Percentiles rank a stretch among this genome's conserved stretches.
Conservation (phyloP, 805 yeast genomes). For the Ogataea corticis region DNA sequence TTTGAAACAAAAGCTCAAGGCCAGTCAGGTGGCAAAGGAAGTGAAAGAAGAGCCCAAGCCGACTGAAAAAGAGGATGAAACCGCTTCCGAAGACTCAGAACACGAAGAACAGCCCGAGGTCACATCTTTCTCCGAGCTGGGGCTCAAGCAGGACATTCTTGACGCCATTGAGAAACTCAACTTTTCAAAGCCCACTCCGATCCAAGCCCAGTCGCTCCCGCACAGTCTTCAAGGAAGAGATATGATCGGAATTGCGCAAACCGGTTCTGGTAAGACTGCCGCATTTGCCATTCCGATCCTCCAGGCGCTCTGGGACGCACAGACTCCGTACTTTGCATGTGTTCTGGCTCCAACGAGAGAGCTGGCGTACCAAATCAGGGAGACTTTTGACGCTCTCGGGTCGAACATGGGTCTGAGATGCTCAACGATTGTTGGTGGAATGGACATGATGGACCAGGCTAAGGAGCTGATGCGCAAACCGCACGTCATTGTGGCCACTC, state of each 20-base stretch:
- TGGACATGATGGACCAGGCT: conserved; percentile 98
- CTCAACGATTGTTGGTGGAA: conserved; percentile 92
- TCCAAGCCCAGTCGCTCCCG: conserved; percentile 89
- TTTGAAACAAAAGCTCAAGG: conserved; percentile 29
- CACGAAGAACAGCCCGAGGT: conserved; percentile 14
- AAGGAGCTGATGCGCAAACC: conserved; percentile 92
- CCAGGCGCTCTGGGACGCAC: conserved; percentile 87
- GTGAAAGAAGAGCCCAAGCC: conserved; percentile 8
- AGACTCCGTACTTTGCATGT: conserved; percentile 83
- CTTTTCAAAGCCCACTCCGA: conserved; percentile 85
- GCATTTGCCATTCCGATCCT: conserved; percentile 96
- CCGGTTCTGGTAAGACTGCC: conserved; percentile 98
- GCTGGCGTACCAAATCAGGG: conserved; percentile 84
- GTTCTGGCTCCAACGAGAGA: conserved; percentile 88
- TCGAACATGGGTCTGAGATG: conserved; percentile 88
- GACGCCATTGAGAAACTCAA: conserved; percentile 78
- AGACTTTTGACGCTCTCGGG: conserved; percentile 93
- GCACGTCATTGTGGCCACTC: conserved; percentile 93
- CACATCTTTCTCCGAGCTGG: conserved; percentile 51
- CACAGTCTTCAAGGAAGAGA: conserved; percentile 89
- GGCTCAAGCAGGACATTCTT: conserved; percentile 72
- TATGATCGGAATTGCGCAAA: conserved; percentile 93
- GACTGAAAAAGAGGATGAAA: conserved; percentile 13
- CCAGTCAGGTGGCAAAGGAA: conserved; percentile 18
- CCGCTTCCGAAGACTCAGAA: conserved; percentile 18